Conservation (phyloP, 371 early-diverging fungal species). For the Ordospora colligata region DNA sequence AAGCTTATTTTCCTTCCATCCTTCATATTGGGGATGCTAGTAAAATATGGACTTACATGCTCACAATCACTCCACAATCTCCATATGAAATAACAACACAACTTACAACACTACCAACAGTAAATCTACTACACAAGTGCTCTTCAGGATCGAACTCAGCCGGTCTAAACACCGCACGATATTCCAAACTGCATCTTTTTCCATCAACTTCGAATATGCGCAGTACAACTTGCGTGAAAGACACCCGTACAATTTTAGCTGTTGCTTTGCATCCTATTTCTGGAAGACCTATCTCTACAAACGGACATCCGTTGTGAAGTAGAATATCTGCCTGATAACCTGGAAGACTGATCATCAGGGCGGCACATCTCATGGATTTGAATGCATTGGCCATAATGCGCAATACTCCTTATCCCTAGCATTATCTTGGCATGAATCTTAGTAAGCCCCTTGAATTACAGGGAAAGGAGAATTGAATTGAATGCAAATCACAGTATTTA, state of each 20-base stretch:
- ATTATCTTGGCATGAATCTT: background rate
- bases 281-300: background rate
- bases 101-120: background rate
- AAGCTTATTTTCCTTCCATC: constrained; percentile 56
- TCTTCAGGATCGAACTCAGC: background rate
- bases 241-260: constrained; percentile 2
- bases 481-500: too few relatives aligned
- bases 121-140: constrained; percentile 17
- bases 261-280: constrained; percentile 21
- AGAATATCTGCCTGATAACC: background rate
- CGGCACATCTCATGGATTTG: background rate
- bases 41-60: background rate
- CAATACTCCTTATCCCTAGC: background rate
- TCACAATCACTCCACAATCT: constrained; percentile 19
- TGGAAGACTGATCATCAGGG: background rate
- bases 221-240: constrained; percentile 15
- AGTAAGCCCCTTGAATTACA: background rate
- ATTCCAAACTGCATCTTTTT: background rate
- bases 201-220: constrained; percentile 22
- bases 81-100: constrained; percentile 25
- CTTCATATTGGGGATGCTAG: constrained; percentile 23
- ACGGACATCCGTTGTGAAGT: background rate
- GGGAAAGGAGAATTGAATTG: background rate
- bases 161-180: constrained; percentile 12
- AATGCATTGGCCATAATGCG: background rate